Evolutionary conservation across 768 basidiomycete species (phyloP).

Genomic region (Royoungia palumana): DNA sequence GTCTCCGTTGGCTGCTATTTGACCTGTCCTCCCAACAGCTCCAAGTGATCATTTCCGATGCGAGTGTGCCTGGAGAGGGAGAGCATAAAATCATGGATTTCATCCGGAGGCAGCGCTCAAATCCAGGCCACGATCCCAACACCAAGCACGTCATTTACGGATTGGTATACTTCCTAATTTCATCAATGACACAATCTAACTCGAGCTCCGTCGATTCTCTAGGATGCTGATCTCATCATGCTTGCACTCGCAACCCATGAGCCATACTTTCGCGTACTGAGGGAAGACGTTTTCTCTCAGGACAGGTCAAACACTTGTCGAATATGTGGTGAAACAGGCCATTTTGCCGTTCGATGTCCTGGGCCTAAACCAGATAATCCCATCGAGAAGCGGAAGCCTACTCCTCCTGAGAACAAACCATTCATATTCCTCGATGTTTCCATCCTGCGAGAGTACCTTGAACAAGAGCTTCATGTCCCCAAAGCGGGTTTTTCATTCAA

Average conservation of each 20-base stretch:
- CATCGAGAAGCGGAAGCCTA: slow-evolving; percentile 37
- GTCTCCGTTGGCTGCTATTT: neutral
- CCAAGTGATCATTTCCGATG: slow-evolving; percentile 95
- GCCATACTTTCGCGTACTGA: slow-evolving; percentile 94
- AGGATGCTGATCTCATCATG: slow-evolving; percentile 99
- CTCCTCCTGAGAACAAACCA: slow-evolving; percentile 71
- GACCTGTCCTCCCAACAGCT: slow-evolving; percentile 46
- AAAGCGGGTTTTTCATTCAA: slow-evolving; percentile 79
- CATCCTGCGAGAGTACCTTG: slow-evolving; percentile 94
- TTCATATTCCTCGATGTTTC: slow-evolving; percentile 99
- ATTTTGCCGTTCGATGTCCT: slow-evolving; percentile 93
- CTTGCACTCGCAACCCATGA: slow-evolving; percentile 96
- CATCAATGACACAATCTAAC: slow-evolving; percentile 4
- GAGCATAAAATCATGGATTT: slow-evolving; percentile 99
- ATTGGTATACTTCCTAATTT: slow-evolving; percentile 51
- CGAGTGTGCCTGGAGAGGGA: slow-evolving; percentile 96
- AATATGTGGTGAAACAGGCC: slow-evolving; percentile 91
- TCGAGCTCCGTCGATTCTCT: slow-evolving; percentile 1
- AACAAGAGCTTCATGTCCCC: slow-evolving; percentile 89
- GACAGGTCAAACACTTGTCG: slow-evolving; percentile 79
- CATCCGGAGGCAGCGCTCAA: slow-evolving; percentile 84
- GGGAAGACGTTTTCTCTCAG: slow-evolving; percentile 96
- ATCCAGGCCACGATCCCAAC: slow-evolving; percentile 91
- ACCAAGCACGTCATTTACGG: slow-evolving; percentile 98
- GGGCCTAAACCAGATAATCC: slow-evolving; percentile 66